Conservation (phyloP, 345 rosid genomes). For the Murraya koenigii region DNA sequence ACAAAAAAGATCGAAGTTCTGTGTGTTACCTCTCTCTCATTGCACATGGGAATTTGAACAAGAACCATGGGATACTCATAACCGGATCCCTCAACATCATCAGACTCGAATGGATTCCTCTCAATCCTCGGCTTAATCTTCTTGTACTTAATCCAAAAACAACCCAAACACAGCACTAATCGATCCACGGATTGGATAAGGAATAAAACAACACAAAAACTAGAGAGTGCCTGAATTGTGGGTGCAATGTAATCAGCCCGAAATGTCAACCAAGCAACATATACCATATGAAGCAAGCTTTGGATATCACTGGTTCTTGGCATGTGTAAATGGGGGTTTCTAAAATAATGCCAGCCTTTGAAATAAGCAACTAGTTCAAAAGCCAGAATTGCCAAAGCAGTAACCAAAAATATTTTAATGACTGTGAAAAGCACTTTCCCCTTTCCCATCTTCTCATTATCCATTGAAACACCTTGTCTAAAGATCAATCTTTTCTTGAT, state of each 20-base stretch:
- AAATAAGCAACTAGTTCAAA: constrained; percentile 72
- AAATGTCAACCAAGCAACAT: constrained; percentile 57
- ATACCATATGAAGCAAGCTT: constrained; percentile 59
- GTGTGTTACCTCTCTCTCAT: constrained; percentile 67
- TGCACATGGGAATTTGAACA: constrained; percentile 89
- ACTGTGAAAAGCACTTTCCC: constrained; percentile 56
- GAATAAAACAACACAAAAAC: constrained; percentile 66
- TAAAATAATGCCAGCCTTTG: constrained; percentile 80
- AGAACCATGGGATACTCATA: constrained; percentile 74
- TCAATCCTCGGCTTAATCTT: constrained; percentile 60
- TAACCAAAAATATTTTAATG: constrained; percentile 51
- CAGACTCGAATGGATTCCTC: constrained; percentile 52
- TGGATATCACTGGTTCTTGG: constrained; percentile 57
- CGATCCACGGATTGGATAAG: constrained; percentile 78
- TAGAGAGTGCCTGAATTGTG: constrained; percentile 52
- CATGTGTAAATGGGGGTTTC: constrained; percentile 58
- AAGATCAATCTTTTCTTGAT: constrained; percentile 66
- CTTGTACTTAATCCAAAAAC: constrained; percentile 78
- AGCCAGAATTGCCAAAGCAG: constrained; percentile 47
- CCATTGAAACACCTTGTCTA: constrained; percentile 53
- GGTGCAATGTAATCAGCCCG: constrained; percentile 77
- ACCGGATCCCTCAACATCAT: constrained; percentile 51
- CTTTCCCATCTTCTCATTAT: constrained; percentile 57
- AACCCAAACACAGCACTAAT: constrained; percentile 66
- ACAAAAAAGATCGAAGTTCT: background rate